phyloP scores from a whole-genome alignment of 2,329 filamentous ascomycete genomes.

The Colletotrichum zoysiae region DNA sequence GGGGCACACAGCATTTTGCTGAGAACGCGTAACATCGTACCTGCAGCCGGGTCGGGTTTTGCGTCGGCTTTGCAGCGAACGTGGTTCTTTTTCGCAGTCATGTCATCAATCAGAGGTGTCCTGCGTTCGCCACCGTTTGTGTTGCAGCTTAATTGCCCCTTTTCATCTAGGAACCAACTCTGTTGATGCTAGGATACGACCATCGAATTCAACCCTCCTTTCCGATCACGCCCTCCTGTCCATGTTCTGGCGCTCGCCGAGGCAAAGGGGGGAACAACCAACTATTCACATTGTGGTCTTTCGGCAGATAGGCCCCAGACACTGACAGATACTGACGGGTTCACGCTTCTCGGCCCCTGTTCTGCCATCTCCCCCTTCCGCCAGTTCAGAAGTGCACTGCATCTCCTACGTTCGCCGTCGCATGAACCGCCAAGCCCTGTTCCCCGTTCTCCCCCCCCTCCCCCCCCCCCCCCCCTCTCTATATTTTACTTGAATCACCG shows the following conservation, averaged over 20 bases:
- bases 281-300: background rate
- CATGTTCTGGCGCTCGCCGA: background rate
- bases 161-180: background rate
- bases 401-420: slow-evolving; percentile 30
- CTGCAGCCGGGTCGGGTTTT: slow-evolving; percentile 66
- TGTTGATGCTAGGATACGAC: background rate
- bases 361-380: slow-evolving; percentile 14
- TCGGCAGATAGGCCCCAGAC: background rate
- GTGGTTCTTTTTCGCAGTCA: background rate
- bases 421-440: slow-evolving; percentile 14
- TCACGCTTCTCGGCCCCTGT: background rate
- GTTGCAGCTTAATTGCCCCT: background rate
- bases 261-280: background rate
- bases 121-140: background rate
- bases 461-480: too few species aligned
- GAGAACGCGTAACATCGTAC: slow-evolving; percentile 62
- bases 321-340: background rate
- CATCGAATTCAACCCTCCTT: background rate
- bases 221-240: background rate
- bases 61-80: background rate
- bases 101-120: background rate
- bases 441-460: background rate
- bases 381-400: slow-evolving; percentile 16
- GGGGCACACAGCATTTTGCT: background rate
- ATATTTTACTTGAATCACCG: too few species aligned